phyloP scores from a whole-genome alignment of 257 asterid species.

The Nemophila menziesii region DNA sequence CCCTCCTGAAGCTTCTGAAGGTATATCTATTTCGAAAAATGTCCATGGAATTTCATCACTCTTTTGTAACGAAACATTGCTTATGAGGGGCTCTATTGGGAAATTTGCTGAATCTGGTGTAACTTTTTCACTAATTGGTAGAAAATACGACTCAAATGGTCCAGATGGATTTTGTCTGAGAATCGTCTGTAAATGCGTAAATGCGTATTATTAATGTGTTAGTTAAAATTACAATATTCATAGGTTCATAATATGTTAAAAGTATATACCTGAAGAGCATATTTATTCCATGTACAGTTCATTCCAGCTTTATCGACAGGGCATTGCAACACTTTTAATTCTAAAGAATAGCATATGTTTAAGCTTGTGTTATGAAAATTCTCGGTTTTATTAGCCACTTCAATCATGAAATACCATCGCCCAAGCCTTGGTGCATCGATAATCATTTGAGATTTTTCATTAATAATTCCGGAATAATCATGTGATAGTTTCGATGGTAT shows the following conservation, averaged over 20 bases:
- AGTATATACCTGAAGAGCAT: conserved; percentile 57
- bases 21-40: conserved; percentile 67
- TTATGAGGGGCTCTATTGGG: conserved; percentile 67
- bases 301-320: conserved; percentile 72
- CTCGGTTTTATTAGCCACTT: conserved; percentile 27
- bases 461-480: conserved; percentile 67
- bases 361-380: conserved; percentile 15
- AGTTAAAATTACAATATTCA: too few species aligned
- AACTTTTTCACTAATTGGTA: conserved; percentile 42
- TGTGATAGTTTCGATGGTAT: conserved; percentile 38
- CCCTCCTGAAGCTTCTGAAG: conserved; percentile 74
- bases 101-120: conserved; percentile 44
- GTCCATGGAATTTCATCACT: conserved; percentile 46
- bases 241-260: too few species aligned
- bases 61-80: conserved; percentile 43
- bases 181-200: conserved; percentile 64
- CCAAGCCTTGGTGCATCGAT: conserved; percentile 67
- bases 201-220: too few species aligned
- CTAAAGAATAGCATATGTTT: conserved; percentile 50
- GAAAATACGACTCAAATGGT: conserved; percentile 71
- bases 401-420: conserved; percentile 64
- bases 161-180: conserved; percentile 40
- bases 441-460: conserved; percentile 45
- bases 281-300: conserved; percentile 62
- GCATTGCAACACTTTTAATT: conserved; percentile 61